Evolutionary conservation across 192 early-diverging fungal genomes (phyloP).

Genomic region (Podila epicladia): DNA sequence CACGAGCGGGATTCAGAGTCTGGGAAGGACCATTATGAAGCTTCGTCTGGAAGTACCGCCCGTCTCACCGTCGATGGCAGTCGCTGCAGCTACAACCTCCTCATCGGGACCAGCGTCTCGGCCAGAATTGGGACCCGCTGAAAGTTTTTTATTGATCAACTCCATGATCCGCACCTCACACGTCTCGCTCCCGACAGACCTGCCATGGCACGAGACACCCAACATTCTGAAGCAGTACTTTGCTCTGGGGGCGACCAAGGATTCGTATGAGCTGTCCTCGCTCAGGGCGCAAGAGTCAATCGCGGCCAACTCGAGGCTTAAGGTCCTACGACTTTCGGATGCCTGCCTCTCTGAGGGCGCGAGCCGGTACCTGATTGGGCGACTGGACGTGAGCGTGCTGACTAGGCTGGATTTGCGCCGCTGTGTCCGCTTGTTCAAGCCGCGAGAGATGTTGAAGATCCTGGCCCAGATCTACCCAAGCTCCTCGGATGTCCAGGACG

Average conservation of each 20-base stretch:
- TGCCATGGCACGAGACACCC: slow-evolving; percentile 25
- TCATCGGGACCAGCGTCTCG: not conserved
- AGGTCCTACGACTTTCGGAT: slow-evolving; percentile 24
- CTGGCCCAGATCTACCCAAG: slow-evolving; percentile 11
- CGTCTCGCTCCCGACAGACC: not conserved
- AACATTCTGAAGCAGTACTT: not conserved
- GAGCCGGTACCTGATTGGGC: slow-evolving; percentile 13
- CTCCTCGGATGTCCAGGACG: slow-evolving; percentile 6
- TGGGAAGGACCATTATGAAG: slow-evolving; percentile 17
- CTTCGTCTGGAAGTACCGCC: slow-evolving; percentile 7
- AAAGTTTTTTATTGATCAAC: slow-evolving; percentile 27
- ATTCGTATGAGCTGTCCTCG: not conserved
- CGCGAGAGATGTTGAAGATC: slow-evolving; percentile 23
- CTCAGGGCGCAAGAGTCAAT: slow-evolving; percentile 22
- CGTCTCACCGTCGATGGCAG: slow-evolving; percentile 3
- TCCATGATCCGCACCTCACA: slow-evolving; percentile 28
- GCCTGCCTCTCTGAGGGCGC: slow-evolving; percentile 29
- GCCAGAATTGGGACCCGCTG: slow-evolving; percentile 19
- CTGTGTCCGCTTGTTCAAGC: slow-evolving; percentile 35
- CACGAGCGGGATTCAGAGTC: slow-evolving; percentile 22
- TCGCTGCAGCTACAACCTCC: not conserved
- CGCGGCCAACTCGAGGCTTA: slow-evolving; percentile 21
- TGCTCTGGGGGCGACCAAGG: slow-evolving; percentile 23
- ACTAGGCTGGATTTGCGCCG: slow-evolving; percentile 27
- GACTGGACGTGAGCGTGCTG: slow-evolving; percentile 21